Evolutionary conservation across 164 flowering plant genomes (phyloP), one percentile per base, ranked within the genome.

Genomic region (Cinnamomum micranthum): DNA sequence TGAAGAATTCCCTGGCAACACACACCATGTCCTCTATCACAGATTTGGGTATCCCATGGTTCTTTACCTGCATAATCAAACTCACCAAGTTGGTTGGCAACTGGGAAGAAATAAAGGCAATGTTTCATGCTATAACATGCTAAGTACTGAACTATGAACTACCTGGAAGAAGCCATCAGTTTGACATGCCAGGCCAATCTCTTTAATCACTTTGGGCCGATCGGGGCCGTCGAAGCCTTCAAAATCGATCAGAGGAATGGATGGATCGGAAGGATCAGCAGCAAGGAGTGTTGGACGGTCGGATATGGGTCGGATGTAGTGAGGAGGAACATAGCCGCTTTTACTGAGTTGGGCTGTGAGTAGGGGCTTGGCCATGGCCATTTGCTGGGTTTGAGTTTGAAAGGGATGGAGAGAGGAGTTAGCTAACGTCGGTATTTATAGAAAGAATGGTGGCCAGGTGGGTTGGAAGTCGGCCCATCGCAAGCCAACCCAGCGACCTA

Each of bases 111-210:
- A 31, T 4, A 15, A 59, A 59, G 3, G 22, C 63, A 59, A 0
- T 17, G 19, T 4, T 59, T 59, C 22, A 17, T 19, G 19, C 19
- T 2, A 64, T 23, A 22, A 4, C 33, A 11, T 20, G 10, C 28
- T 6, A 10, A 2, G 17, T 7, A 6, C 7, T 35, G 47, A 35
- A 0, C 47, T 35, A 0, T 35, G 28, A 31, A 19, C 0, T 17
- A 80, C 77, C 85, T 81, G 88, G 76, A 89, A 87, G 81, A 89
- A 89, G 47, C 92, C 92, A 67, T 86, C 77, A 6, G 65, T 6
- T 66, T 74, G 47, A 75, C 90, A 89, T 1, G 92, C 91, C 12
- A 41, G 70, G 23, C 81, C 81, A 50, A 87, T 83, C 75, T 84
- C 77, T 2, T 60, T 17, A 68, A 87, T 47, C 0, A 85, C 19